Conservation (phyloP, 2,329 filamentous ascomycete species). For the Sporothrix inflata region DNA sequence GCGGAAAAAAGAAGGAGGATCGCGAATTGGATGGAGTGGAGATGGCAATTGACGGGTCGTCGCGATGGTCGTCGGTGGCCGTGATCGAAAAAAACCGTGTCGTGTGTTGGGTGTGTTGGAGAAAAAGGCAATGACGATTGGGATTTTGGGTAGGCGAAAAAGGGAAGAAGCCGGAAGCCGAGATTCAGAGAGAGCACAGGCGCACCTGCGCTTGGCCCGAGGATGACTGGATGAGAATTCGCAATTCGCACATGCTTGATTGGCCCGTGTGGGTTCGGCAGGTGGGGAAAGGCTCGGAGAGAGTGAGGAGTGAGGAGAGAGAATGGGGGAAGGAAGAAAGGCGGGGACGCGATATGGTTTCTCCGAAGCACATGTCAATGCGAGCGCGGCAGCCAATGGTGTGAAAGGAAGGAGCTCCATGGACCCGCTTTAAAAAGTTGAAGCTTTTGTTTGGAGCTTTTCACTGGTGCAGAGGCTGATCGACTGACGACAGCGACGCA, state of each 20-base stretch:
- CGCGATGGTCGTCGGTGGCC: constrained; percentile 5
- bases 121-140: constrained; percentile 20
- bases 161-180: constrained; percentile 33
- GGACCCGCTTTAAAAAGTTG: constrained; percentile 27
- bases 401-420: not conserved
- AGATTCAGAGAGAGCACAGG: constrained; percentile 16
- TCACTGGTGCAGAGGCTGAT: not conserved
- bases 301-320: not conserved
- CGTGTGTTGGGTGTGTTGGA: not conserved
- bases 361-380: constrained; percentile 25
- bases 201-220: constrained; percentile 30
- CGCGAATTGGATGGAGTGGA: constrained; percentile 18
- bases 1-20: not conserved
- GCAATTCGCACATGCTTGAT: constrained; percentile 35
- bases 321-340: constrained; percentile 12
- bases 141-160: constrained; percentile 7
- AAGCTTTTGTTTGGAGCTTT: constrained; percentile 12
- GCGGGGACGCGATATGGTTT: constrained; percentile 30
- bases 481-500: not conserved
- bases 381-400: constrained; percentile 6
- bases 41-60: constrained; percentile 34
- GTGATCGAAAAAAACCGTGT: not conserved
- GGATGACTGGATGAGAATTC: constrained; percentile 35
- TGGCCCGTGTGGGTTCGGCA: constrained; percentile 28
- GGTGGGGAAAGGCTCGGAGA: constrained; percentile 14